Conservation (phyloP, 179 eudicot species). For the Nepenthes alata region DNA sequence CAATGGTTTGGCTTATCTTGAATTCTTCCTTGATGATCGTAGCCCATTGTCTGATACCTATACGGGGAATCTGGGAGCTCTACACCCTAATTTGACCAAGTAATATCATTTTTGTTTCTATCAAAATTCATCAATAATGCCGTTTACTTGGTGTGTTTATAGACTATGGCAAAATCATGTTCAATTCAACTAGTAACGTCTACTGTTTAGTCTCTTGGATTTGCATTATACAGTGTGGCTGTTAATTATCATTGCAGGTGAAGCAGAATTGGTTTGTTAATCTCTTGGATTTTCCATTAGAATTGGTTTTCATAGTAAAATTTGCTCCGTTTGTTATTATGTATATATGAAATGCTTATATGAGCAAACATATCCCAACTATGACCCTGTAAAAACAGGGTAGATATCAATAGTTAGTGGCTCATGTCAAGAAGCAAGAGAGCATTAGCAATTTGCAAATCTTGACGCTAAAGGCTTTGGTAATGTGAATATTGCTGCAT, state of each 20-base stretch:
- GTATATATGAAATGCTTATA: no score
- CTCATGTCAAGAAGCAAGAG: no score
- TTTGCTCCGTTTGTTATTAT: no score
- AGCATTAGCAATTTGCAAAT: no score
- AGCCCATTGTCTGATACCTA: conserved; percentile 93
- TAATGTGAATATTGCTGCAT: no score
- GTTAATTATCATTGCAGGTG: background rate
- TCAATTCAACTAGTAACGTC: background rate
- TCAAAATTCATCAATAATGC: background rate
- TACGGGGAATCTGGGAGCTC: conserved; percentile 63
- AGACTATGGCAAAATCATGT: background rate
- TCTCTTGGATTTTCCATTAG: no score
- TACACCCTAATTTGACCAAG: conserved; percentile 61
- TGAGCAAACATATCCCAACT: no score
- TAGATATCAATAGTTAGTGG: background rate
- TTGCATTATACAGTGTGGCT: background rate
- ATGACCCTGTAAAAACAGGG: no score
- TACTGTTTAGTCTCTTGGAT: background rate
- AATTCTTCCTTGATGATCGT: conserved; percentile 87
- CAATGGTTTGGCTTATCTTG: conserved; percentile 86
- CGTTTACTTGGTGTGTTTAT: no score
- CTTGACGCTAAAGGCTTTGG: no score
- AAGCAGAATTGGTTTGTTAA: no score
- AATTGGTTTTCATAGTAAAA: no score
- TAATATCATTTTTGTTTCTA: conserved; percentile 8